Percentiles rank a stretch among this genome's conserved stretches.
Evolutionary conservation across 2,329 filamentous ascomycete species (phyloP).

Genomic region (Setomelanomma holmii): DNA sequence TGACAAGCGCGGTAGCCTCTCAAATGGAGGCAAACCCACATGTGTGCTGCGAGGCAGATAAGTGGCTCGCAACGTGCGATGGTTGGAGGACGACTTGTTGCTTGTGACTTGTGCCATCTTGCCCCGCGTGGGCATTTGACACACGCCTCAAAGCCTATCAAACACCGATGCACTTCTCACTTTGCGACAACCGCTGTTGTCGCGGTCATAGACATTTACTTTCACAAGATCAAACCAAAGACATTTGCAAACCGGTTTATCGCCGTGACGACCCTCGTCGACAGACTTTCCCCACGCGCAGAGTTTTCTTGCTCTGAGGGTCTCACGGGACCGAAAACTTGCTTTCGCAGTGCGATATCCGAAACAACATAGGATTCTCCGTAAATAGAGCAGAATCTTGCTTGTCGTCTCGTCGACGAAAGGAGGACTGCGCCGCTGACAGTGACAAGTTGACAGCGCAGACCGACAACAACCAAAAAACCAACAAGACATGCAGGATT

Average conservation of each 20-base stretch:
- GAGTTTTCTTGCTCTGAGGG: not conserved
- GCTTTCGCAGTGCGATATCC: not conserved
- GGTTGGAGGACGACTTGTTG: not conserved
- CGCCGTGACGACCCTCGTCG: not conserved
- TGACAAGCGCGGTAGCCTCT: constrained; percentile 7
- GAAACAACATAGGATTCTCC: not conserved
- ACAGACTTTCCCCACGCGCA: not conserved
- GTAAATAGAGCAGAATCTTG: not conserved
- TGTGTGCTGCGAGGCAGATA: not conserved
- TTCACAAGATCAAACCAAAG: not conserved
- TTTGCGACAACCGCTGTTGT: constrained; percentile 1
- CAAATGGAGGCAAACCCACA: not conserved
- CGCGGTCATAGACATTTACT: not conserved
- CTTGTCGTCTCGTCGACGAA: not conserved
- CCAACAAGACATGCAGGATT: not conserved
- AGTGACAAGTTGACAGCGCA: constrained; percentile 5
- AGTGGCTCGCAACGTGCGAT: not conserved
- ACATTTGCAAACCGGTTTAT: not conserved
- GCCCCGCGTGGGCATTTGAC: constrained; percentile 8
- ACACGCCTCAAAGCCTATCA: not conserved
- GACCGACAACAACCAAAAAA: not conserved
- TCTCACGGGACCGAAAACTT: not conserved
- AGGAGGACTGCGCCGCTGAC: not conserved
- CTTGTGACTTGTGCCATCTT: not conserved
- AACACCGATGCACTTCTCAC: not conserved